These are phyloP conservation scores for Colletotrichum tamarilloi DNA, from an alignment of 2,329 filamentous ascomycete species.

Conservation along the genomic window DNA sequence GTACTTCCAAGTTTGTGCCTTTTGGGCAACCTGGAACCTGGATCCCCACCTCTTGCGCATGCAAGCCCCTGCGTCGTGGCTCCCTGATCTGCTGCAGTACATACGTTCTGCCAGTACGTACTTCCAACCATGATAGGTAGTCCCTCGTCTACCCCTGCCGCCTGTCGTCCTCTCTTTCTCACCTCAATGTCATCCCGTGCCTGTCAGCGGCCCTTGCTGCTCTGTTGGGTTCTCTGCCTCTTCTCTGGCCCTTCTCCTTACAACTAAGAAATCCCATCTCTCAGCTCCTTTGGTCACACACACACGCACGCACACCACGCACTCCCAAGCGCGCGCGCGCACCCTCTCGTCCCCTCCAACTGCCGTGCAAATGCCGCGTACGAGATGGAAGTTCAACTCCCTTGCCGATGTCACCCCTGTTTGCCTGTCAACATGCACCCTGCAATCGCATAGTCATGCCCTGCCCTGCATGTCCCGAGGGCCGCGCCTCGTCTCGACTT, in stretches of 20 bases:
- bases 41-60: neutral
- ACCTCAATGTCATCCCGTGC: neutral
- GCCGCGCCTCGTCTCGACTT: slow-evolving; percentile 3
- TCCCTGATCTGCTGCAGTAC: slow-evolving; percentile 7
- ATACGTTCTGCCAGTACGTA: neutral
- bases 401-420: slow-evolving; percentile 8
- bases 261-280: neutral
- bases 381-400: neutral
- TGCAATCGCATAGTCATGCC: neutral
- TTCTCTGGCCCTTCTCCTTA: neutral
- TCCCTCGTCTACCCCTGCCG: neutral
- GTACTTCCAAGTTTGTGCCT: neutral
- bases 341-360: neutral
- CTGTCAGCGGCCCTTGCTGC: neutral
- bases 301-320: neutral
- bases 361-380: slow-evolving; percentile 6
- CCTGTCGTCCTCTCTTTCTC: neutral
- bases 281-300: neutral
- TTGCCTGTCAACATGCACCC: neutral
- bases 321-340: no score
- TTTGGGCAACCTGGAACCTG: neutral
- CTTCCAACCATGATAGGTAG: no score
- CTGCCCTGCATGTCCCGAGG: slow-evolving; percentile 3
- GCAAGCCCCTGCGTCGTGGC: slow-evolving; percentile 9
- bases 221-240: neutral